A percentile compares a stretch with the other conserved stretches of the same genome.
Conservation (phyloP, 306 rosid genomes). For the Prunus mume region DNA sequence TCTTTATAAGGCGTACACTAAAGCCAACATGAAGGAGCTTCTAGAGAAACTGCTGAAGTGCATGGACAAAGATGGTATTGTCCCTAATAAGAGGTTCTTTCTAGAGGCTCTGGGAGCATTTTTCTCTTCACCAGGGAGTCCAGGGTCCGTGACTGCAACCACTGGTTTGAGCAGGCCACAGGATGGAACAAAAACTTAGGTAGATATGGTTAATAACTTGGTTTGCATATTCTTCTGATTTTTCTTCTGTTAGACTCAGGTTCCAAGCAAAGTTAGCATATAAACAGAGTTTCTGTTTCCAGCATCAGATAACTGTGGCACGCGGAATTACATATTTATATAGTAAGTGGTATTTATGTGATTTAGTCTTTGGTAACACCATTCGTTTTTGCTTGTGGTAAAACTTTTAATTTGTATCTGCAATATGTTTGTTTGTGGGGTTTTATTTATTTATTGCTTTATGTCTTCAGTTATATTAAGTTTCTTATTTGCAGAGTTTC, state of each 20-base stretch:
- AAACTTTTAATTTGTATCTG: neutral
- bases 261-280: neutral
- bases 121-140: slow-evolving; percentile 48
- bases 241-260: neutral
- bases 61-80: slow-evolving; percentile 84
- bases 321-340: neutral
- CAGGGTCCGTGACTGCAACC: slow-evolving; percentile 33
- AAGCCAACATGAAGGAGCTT: slow-evolving; percentile 75
- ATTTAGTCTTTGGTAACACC: neutral
- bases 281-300: neutral
- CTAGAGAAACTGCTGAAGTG: slow-evolving; percentile 58
- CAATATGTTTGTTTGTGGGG: neutral
- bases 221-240: slow-evolving; percentile 6
- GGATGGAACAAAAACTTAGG: slow-evolving; percentile 27
- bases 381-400: neutral
- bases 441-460: neutral
- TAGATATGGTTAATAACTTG: slow-evolving; percentile 25
- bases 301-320: neutral
- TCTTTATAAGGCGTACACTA: slow-evolving; percentile 85
- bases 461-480: neutral
- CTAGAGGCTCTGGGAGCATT: slow-evolving; percentile 74
- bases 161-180: slow-evolving; percentile 31
- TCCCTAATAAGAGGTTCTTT: slow-evolving; percentile 87
- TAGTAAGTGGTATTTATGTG: slow-evolving; percentile 1
- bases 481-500: neutral